Percentiles rank a stretch among this genome's conserved stretches.
Conservation (phyloP, 352 stramenopile species). For the Phytophthora cajani region DNA sequence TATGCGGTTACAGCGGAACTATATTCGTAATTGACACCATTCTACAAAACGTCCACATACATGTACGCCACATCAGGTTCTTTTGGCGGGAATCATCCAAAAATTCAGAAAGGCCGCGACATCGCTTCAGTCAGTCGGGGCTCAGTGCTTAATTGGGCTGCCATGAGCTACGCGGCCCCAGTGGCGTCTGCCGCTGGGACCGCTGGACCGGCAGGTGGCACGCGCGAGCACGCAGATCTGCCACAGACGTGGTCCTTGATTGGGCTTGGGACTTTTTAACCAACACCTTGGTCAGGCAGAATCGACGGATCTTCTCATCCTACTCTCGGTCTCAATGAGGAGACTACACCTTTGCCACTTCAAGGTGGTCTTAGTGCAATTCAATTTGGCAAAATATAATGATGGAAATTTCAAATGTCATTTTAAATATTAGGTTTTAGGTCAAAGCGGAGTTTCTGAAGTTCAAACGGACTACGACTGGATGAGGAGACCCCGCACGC, state of each 20-base stretch:
- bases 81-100: conserved; percentile 38
- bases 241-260: conserved; percentile 43
- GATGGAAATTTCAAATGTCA: too few species aligned
- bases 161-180: conserved; percentile 70
- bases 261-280: too few species aligned
- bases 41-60: too few species aligned
- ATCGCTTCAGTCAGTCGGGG: not conserved
- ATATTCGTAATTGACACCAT: too few species aligned
- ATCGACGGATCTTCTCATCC: too few species aligned
- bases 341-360: too few species aligned
- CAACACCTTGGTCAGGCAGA: too few species aligned
- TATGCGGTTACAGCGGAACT: too few species aligned
- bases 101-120: conserved; percentile 13
- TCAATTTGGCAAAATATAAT: too few species aligned
- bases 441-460: not conserved
- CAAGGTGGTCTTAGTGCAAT: too few species aligned
- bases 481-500: not conserved
- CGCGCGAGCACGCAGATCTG: conserved; percentile 86
- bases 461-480: not conserved
- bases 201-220: conserved; percentile 72
- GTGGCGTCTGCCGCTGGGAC: conserved; percentile 63
- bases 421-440: not conserved
- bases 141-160: not conserved
- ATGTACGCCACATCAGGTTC: conserved; percentile 4
- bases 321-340: not conserved